phyloP scores from a whole-genome alignment of 768 basidiomycete species.

The Trametes coccinea region DNA sequence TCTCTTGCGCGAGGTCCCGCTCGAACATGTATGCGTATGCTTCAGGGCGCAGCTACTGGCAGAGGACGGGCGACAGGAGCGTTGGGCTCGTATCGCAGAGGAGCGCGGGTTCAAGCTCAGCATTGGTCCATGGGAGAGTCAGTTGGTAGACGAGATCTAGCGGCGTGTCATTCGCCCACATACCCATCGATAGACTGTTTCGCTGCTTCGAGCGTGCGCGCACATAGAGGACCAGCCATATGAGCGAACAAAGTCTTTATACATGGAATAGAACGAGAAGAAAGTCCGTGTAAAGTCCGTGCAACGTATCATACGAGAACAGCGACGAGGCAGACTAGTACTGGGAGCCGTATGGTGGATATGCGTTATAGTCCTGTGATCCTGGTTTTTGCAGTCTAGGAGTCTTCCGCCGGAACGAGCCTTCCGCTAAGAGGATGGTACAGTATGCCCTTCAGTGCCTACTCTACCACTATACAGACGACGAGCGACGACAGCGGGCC shows the following conservation, averaged over 20 bases:
- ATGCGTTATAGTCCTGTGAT: slow-evolving; percentile 23
- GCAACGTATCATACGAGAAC: slow-evolving; percentile 3
- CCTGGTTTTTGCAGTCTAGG: slow-evolving; percentile 34
- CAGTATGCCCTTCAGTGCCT: slow-evolving; percentile 17
- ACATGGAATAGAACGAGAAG: not conserved
- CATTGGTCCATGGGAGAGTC: slow-evolving; percentile 35
- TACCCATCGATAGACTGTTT: not conserved
- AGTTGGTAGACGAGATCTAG: slow-evolving; percentile 17
- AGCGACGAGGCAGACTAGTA: slow-evolving; percentile 11
- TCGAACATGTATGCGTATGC: slow-evolving; percentile 11
- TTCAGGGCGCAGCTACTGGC: slow-evolving; percentile 21
- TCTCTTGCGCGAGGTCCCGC: slow-evolving; percentile 14
- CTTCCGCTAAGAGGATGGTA: slow-evolving; percentile 38
- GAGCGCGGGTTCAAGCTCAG: slow-evolving; percentile 24
- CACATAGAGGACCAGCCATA: not conserved
- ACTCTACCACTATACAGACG: not conserved
- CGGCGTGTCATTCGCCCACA: not conserved
- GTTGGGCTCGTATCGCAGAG: slow-evolving; percentile 32
- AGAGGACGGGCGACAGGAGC: slow-evolving; percentile 26
- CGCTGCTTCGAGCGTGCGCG: not conserved
- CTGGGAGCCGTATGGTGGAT: slow-evolving; percentile 11
- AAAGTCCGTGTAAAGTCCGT: slow-evolving; percentile 16
- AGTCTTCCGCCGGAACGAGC: slow-evolving; percentile 45
- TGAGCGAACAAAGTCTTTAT: slow-evolving; percentile 7
- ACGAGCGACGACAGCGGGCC: slow-evolving; percentile 25